Conservation (phyloP, 306 rosid genomes). For the Trichosanthes truncata region DNA sequence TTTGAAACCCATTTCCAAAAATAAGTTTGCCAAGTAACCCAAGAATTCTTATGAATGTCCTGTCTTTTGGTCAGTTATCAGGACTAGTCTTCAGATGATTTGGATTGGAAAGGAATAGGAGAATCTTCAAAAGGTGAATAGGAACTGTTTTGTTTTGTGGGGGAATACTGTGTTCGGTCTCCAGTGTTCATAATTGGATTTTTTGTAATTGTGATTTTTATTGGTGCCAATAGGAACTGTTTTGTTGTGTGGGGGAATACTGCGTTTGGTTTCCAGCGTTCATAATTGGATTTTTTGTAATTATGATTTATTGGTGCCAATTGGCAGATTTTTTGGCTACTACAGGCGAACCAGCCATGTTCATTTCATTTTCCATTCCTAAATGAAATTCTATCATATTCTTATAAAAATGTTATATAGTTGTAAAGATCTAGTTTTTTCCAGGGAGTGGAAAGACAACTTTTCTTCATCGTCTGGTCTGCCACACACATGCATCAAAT, state of each 20-base stretch:
- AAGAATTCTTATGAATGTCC: background rate
- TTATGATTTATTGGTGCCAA: background rate
- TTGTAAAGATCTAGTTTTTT: conserved; percentile 12
- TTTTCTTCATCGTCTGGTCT: conserved; percentile 65
- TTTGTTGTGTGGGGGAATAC: too few species aligned
- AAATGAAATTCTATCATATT: background rate
- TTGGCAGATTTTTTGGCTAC: background rate
- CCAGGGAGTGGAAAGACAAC: conserved; percentile 94
- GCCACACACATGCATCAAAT: conserved; percentile 44
- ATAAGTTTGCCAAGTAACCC: background rate
- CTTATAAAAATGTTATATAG: background rate
- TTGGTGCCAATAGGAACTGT: background rate
- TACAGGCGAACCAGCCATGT: background rate
- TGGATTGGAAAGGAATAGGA: background rate
- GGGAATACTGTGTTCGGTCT: background rate
- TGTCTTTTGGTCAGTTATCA: background rate
- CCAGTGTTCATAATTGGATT: background rate
- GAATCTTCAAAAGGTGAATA: background rate
- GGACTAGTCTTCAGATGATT: background rate
- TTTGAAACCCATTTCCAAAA: background rate
- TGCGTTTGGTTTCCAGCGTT: background rate
- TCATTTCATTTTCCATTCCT: background rate
- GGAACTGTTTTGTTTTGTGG: background rate
- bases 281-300: background rate
- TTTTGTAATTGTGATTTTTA: background rate